A percentile compares a stretch with the other conserved stretches of the same genome.
These are phyloP conservation scores for Trichoderma citrinoviride DNA, from an alignment of 2,329 filamentous ascomycete genomes.

Conservation along the genomic window DNA sequence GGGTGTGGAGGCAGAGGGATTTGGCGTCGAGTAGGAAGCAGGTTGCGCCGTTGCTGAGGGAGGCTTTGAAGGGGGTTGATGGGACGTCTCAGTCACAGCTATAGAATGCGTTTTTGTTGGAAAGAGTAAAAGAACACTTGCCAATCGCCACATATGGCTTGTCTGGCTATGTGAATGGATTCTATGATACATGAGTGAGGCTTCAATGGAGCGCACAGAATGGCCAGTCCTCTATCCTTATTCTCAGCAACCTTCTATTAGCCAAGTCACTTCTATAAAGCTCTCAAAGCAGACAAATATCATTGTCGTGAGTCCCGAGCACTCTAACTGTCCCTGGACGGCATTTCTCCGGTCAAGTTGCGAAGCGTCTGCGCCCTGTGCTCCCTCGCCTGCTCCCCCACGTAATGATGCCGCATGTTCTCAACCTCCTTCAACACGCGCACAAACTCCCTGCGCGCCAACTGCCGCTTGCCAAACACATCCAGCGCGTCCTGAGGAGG, in stretches of 20 bases:
- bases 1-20: slow-evolving; percentile 65
- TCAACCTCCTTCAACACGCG: slow-evolving; percentile 36
- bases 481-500: slow-evolving; percentile 14
- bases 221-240: not conserved
- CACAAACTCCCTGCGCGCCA: slow-evolving; percentile 36
- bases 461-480: slow-evolving; percentile 25
- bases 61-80: slow-evolving; percentile 44
- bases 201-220: not conserved
- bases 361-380: slow-evolving; percentile 23
- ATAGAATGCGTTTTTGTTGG: not conserved
- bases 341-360: slow-evolving; percentile 6
- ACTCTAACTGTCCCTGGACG: not conserved
- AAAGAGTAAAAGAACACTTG: not conserved
- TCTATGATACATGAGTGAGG: slow-evolving; percentile 3
- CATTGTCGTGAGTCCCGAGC: not conserved
- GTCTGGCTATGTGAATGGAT: not conserved
- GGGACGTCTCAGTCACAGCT: not conserved
- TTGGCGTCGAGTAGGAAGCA: slow-evolving; percentile 64
- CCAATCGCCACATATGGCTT: not conserved
- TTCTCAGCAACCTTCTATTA: not conserved
- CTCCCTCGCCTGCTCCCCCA: slow-evolving; percentile 21
- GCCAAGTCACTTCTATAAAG: not conserved
- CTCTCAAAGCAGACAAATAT: no score
- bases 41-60: slow-evolving; percentile 63
- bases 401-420: slow-evolving; percentile 23